Conservation (phyloP, 78 protist species). For the Acrasis kona region DNA sequence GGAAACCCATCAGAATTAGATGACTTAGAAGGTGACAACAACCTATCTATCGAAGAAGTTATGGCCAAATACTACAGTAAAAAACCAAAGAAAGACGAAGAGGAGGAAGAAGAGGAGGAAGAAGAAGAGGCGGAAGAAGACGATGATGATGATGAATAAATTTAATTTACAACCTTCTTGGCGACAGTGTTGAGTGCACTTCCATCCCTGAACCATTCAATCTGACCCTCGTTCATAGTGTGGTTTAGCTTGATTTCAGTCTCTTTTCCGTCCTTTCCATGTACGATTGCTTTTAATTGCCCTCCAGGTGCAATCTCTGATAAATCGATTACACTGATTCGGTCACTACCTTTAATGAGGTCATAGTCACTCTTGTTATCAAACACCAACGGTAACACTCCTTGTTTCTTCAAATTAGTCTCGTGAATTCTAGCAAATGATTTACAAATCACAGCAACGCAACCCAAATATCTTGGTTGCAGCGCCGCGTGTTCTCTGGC, state of each 20-base stretch:
- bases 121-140: not conserved
- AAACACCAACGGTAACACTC: slow-evolving; percentile 84
- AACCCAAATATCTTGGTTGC: slow-evolving; percentile 86
- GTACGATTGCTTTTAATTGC: not conserved
- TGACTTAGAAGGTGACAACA: no score
- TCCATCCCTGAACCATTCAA: slow-evolving; percentile 90
- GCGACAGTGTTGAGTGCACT: slow-evolving; percentile 74
- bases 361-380: slow-evolving; percentile 79
- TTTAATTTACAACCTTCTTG: not conserved
- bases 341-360: not conserved
- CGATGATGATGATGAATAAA: no score
- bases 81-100: not conserved
- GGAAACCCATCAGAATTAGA: no score
- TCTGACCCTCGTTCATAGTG: slow-evolving; percentile 85
- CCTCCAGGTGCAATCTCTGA: slow-evolving; percentile 1
- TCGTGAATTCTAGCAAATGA: slow-evolving; percentile 94
- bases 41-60: no score
- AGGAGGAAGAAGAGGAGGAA: not conserved
- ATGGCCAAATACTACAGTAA: no score
- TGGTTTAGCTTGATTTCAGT: slow-evolving; percentile 53
- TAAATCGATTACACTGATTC: not conserved
- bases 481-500: slow-evolving; percentile 94
- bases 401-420: slow-evolving; percentile 92
- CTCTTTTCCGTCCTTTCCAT: not conserved
- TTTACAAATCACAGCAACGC: slow-evolving; percentile 77